Percentiles rank a stretch among this genome's conserved stretches.
Evolutionary conservation across 75 land plant species (phyloP).

Genomic region (Cryptomeria japonica): DNA sequence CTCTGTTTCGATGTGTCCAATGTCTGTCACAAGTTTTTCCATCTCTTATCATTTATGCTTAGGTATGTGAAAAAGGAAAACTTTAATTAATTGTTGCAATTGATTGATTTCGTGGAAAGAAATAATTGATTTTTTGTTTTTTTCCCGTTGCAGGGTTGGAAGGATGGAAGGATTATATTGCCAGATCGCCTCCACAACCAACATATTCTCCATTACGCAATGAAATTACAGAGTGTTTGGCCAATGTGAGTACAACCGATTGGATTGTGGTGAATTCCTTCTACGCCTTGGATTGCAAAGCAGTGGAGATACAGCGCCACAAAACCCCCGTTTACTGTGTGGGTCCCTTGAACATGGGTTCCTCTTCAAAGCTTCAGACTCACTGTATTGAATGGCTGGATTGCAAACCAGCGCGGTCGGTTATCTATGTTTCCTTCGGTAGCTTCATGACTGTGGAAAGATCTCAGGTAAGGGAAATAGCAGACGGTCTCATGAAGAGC

Average conservation of each 20-base stretch:
- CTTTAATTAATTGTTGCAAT: not conserved
- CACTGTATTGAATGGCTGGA: slow-evolving; percentile 22
- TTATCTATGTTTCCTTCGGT: slow-evolving; percentile 20
- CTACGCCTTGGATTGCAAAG: not conserved
- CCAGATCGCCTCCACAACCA: not conserved
- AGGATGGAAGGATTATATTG: slow-evolving; percentile 13
- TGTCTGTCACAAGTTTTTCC: not conserved
- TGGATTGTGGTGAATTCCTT: not conserved
- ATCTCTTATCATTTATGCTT: not conserved
- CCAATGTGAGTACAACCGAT: not conserved
- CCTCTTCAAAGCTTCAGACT: not conserved
- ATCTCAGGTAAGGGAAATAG: slow-evolving; percentile 21
- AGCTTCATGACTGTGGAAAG: slow-evolving; percentile 16
- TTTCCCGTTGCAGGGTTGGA: not conserved
- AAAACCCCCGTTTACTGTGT: not conserved
- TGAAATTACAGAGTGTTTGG: not conserved
- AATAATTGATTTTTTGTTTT: no score
- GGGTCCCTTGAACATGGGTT: not conserved
- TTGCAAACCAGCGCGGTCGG: slow-evolving; percentile 3
- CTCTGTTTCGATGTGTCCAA: not conserved
- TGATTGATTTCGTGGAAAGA: not conserved
- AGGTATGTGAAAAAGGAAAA: not conserved
- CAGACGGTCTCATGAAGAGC: slow-evolving; percentile 14
- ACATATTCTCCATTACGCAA: not conserved
- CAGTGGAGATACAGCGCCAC: not conserved